Evolutionary conservation across 169 alveolate species (phyloP), one percentile per base, ranked within the genome.

Genomic region (Eimeria acervulina): DNA sequence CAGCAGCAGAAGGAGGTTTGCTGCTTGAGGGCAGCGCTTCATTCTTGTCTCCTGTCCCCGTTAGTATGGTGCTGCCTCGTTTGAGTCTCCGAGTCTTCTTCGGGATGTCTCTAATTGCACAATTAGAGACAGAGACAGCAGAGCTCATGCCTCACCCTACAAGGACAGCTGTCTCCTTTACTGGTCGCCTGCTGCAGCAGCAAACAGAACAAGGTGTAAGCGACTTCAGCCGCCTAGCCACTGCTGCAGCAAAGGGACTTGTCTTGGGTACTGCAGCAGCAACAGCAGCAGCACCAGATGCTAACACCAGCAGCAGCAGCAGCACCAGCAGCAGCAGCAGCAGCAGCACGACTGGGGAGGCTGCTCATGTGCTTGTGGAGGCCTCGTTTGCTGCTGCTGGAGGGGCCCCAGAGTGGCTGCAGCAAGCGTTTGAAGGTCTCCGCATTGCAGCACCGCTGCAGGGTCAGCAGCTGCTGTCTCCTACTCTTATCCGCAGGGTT

Each of bases 401-500:
- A 15, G n/a, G 47, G 8, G 85, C 85, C 23, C 85, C 85, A 4
- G 12, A 2, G 40, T 74, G 85, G 85, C 38, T 74, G 47, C 52
- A 8, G 7, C n/a, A 33, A 12, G 85, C 26, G 28, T 21, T 74
- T 31, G 2, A 74, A 13, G 85, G 47, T 5, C 13, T 44, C 1
- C 0, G 19, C 13, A 8, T 74, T 19, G 85, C 33, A 13, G 85
- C 85, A 1, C 55, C 85, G 12, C 23, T 74, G 10, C 13, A 33
- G 38, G 38, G 38, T 1, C 52, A 28, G 85, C 38, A 28, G 85
- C 85, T 74, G 85, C 85, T 74, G 55, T 33, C 85, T 74, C 85
- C 85, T 19, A 12, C 85, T 36, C 42, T 38, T 5, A 21, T 74
- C 15, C 38, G 52, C 13, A 23, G 21, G 3, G 1, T 74, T 23